These are phyloP conservation scores for Backusella circina DNA, from an alignment of 192 early-diverging fungal species.

Conservation along the genomic window DNA sequence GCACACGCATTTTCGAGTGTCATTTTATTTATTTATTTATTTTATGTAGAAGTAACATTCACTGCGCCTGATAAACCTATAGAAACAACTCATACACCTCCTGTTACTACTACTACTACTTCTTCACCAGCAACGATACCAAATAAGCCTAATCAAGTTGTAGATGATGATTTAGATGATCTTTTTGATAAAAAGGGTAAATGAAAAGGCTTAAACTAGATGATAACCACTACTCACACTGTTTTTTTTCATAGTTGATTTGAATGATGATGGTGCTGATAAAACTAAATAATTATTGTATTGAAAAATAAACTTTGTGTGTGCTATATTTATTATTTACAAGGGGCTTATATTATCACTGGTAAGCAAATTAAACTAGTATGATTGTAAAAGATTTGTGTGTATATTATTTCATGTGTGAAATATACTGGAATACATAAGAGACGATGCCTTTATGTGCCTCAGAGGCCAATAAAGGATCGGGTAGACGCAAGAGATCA, in stretches of 20 bases:
- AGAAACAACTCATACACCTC: background rate
- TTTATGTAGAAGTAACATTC: background rate
- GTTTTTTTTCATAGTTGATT: no score
- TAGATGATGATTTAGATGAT: conserved; percentile 9
- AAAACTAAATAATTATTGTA: background rate
- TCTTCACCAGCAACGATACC: background rate
- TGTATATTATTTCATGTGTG: conserved; percentile 40
- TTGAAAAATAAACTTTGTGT: background rate
- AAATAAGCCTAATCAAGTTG: background rate
- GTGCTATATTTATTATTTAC: background rate
- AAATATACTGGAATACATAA: conserved; percentile 80
- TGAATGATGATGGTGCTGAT: background rate
- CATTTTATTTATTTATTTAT: background rate
- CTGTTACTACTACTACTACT: background rate
- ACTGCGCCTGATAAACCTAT: background rate
- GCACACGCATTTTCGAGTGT: no score
- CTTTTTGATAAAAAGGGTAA: conserved; percentile 12
- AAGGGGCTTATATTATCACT: background rate
- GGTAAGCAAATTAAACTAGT: background rate
- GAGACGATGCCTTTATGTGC: conserved; percentile 60
- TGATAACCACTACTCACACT: no score
- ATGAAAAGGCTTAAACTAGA: no score
- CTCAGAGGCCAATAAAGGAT: conserved; percentile 59
- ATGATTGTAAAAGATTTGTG: background rate
- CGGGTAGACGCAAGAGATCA: conserved; percentile 55